Conservation (phyloP, 768 basidiomycete genomes). For the Paxillus rubicundulus region DNA sequence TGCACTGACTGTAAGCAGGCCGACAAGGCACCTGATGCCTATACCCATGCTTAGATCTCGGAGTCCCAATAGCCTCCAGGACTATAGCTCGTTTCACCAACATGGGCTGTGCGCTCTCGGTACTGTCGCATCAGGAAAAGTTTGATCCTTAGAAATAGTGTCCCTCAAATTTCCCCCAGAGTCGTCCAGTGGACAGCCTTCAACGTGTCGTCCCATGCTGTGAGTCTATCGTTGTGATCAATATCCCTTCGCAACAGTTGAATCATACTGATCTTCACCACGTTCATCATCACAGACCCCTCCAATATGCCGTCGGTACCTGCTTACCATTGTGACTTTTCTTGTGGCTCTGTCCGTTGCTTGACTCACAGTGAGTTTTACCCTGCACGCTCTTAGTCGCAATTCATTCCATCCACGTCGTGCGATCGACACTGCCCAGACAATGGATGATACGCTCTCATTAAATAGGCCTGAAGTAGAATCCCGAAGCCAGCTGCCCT, state of each 20-base stretch:
- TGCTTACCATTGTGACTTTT: conserved; percentile 14
- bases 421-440: conserved; percentile 46
- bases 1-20: too few relatives aligned
- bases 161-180: too few relatives aligned
- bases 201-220: conserved; percentile 20
- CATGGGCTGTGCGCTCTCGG: neutral
- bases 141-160: conserved; percentile 11
- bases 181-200: conserved; percentile 36
- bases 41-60: neutral
- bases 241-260: conserved; percentile 8
- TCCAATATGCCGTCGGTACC: conserved; percentile 21
- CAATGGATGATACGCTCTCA: conserved; percentile 35
- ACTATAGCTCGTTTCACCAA: neutral
- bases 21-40: too few relatives aligned
- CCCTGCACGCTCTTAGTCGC: neutral
- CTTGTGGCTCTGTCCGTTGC: conserved; percentile 22
- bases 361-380: conserved; percentile 8
- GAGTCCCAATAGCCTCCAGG: too few relatives aligned
- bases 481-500: conserved; percentile 16
- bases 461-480: conserved; percentile 34
- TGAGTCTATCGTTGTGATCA: conserved; percentile 13
- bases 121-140: conserved; percentile 6
- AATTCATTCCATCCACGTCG: conserved; percentile 5
- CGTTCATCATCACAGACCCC: conserved; percentile 23
- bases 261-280: conserved; percentile 21